These are phyloP conservation scores for Erysiphe pulchra DNA, from an alignment of 2,329 filamentous ascomycete species.

Conservation along the genomic window DNA sequence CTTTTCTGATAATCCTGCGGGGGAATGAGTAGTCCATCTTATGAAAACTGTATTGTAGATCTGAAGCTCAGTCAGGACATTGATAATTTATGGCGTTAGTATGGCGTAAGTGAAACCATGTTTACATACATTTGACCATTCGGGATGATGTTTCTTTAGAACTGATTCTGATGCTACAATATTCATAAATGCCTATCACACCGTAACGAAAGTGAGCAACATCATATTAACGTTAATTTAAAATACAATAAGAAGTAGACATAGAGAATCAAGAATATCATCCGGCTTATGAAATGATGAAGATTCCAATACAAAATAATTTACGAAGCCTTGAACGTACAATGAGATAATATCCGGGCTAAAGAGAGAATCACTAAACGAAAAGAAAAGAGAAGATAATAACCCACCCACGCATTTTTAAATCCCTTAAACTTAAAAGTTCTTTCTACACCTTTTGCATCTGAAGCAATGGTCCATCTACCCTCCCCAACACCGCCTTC, in stretches of 20 bases:
- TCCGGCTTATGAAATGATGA: too few species aligned
- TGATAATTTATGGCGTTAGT: too few species aligned
- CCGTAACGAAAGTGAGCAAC: neutral
- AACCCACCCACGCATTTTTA: conserved; percentile 34
- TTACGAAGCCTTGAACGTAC: neutral
- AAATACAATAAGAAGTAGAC: neutral
- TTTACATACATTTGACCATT: conserved; percentile 47
- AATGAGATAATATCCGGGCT: neutral
- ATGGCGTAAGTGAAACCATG: neutral
- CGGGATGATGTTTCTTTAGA: conserved; percentile 42
- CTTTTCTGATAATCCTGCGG: conserved; percentile 34
- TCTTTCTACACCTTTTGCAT: conserved; percentile 30
- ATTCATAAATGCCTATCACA: conserved; percentile 45
- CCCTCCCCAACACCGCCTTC: conserved; percentile 1
- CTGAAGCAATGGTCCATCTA: conserved; percentile 24
- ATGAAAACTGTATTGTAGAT: conserved; percentile 46
- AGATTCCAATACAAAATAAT: too few species aligned
- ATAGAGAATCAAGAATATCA: too few species aligned
- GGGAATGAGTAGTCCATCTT: conserved; percentile 48
- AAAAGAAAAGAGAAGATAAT: neutral
- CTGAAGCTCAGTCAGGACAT: conserved; percentile 14
- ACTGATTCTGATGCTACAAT: conserved; percentile 41
- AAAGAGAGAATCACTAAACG: neutral
- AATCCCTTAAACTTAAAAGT: conserved; percentile 39
- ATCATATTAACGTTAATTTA: neutral